Conservation (phyloP, 352 stramenopile genomes). For the Globisporangium megalacanthum region DNA sequence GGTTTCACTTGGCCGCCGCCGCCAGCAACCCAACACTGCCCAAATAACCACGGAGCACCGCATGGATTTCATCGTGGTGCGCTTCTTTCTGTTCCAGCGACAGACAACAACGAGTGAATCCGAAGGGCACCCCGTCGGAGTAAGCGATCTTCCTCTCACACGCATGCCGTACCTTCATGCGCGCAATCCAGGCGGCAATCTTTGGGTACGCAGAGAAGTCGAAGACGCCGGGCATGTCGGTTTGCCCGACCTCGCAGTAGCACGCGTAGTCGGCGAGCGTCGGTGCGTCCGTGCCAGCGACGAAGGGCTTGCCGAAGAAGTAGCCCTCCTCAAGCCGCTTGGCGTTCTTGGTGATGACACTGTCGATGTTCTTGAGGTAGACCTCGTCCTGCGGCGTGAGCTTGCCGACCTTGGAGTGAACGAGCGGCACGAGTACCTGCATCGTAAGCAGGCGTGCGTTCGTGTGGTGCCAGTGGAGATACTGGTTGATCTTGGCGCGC, state of each 20-base stretch:
- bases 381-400: constrained; percentile 33
- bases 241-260: constrained; percentile 62
- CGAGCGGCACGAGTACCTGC: constrained; percentile 30
- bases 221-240: constrained; percentile 34
- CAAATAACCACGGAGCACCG: constrained; percentile 10
- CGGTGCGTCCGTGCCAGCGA: constrained; percentile 36
- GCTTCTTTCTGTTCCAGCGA: constrained; percentile 13
- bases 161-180: constrained; percentile 31
- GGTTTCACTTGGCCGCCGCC: too few species aligned
- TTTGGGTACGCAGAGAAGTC: constrained; percentile 52
- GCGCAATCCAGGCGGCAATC: constrained; percentile 35
- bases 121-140: background rate
- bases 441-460: constrained; percentile 43
- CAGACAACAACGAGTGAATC: background rate
- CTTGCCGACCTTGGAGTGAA: constrained; percentile 21
- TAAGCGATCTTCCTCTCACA: background rate
- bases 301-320: constrained; percentile 32
- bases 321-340: constrained; percentile 39
- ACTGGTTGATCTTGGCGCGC: constrained; percentile 59
- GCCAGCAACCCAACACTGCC: too few species aligned
- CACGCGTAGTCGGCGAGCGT: constrained; percentile 49
- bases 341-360: constrained; percentile 34
- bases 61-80: constrained; percentile 50
- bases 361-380: constrained; percentile 25
- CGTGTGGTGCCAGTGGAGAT: constrained; percentile 67